phyloP scores from a whole-genome alignment of 177 flowering plant genomes.

The Tripterygium wilfordii region DNA sequence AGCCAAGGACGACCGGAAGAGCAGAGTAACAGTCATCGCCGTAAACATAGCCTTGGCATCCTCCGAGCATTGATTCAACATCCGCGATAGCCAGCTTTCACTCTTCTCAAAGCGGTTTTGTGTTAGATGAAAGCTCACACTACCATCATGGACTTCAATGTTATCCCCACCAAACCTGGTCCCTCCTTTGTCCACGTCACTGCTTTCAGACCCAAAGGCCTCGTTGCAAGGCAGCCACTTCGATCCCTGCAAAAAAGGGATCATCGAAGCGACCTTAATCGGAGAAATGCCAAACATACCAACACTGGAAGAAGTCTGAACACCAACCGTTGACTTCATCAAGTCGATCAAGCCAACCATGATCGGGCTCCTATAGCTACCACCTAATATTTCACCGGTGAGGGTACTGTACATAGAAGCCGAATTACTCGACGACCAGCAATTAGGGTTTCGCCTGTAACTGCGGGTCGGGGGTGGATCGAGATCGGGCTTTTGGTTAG shows the following conservation, averaged over 20 bases:
- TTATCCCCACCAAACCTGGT: constrained; percentile 11
- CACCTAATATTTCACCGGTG: constrained; percentile 29
- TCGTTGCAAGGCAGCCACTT: constrained; percentile 73
- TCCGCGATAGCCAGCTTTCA: constrained; percentile 43
- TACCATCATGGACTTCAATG: neutral
- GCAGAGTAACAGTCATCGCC: constrained; percentile 63
- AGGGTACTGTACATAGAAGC: constrained; percentile 24
- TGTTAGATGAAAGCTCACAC: constrained; percentile 2
- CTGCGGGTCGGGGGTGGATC: constrained; percentile 16
- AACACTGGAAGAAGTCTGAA: constrained; percentile 12
- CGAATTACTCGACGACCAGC: constrained; percentile 1
- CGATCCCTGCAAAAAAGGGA: constrained; percentile 57
- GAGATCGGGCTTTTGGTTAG: constrained; percentile 29
- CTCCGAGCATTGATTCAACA: constrained; percentile 51
- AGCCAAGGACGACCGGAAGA: constrained; percentile 68
- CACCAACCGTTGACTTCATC: constrained; percentile 34
- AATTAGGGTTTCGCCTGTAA: constrained; percentile 4
- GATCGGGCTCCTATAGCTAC: constrained; percentile 22
- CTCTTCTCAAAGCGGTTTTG: constrained; percentile 17
- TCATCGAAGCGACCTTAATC: constrained; percentile 40
- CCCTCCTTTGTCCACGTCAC: constrained; percentile 42
- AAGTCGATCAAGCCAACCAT: constrained; percentile 35
- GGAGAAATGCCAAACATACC: constrained; percentile 43
- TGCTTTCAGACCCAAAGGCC: constrained; percentile 18
- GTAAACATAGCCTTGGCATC: constrained; percentile 79